Base-by-base conservation (phyloP, 495 filamentous ascomycete species). In the Xylaria venustula region DNA sequence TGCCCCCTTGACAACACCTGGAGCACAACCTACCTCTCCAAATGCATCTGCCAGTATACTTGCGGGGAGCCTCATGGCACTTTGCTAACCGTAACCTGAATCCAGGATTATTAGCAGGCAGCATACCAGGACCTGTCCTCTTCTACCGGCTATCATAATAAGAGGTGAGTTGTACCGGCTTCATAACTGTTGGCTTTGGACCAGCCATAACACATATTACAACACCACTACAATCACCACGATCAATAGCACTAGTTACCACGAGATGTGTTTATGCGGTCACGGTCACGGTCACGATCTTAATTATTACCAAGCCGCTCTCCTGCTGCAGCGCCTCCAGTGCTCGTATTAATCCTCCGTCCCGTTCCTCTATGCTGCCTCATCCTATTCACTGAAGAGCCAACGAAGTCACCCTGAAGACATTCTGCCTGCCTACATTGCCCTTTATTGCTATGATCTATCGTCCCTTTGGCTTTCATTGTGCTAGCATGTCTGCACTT, bases 151-250 rank as follows among this genome's bases (percentile, higher is more conserved):
- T 47, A 52, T 52, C 57, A 45, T 60, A 26, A 45, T 51, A 28
- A 60, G 57, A 60, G 57, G 57, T 60, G 48, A 60, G 57, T 60
- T 60, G 36, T 44, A 12, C 48, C 17, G 47, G 22, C 37, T 17
- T 37, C 23, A 23, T 60, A 36, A 52, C 26, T 45, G 47, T 26
- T 25, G 25, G 32, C 22, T 30, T 23, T 20, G 19, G 0, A 36
- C 25, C 17, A 7, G 45, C 48, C 37, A 47, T 60, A 45, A 49
- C 57, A 42, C 32, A 23, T 26, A 60, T 52, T 41, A 60, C 26
- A 14, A 52, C 47, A 25, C 32, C 36, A 19, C 50, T n/a, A n/a
- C n/a, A n/a, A n/a, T n/a, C n/a, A n/a, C n/a, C n/a, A n/a, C n/a
- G n/a, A n/a, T n/a, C n/a, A n/a, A n/a, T n/a, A n/a, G n/a, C 23